Conservation (phyloP, 2,329 filamentous ascomycete species). For the Diplodia mutila region DNA sequence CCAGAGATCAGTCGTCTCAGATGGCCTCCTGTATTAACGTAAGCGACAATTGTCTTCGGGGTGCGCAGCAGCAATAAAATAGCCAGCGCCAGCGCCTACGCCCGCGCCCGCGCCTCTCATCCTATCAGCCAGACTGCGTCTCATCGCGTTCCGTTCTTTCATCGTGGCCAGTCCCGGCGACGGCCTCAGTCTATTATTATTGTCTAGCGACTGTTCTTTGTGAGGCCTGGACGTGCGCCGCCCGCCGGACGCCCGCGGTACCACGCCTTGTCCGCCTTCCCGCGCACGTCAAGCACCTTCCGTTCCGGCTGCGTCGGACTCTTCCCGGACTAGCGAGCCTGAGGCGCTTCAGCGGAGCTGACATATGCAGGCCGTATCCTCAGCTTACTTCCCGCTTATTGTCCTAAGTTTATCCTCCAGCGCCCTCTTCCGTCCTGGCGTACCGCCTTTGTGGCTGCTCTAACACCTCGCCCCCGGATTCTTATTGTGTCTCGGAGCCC, state of each 20-base stretch:
- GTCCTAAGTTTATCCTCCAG: not conserved
- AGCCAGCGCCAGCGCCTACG: not conserved
- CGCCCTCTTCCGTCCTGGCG: not conserved
- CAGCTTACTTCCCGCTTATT: slow-evolving; percentile 20
- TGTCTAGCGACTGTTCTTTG: slow-evolving; percentile 5
- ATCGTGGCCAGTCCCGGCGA: slow-evolving; percentile 17
- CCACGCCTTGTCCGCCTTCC: not conserved
- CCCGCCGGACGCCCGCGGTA: not conserved
- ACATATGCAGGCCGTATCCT: slow-evolving; percentile 23
- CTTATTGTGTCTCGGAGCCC: not conserved
- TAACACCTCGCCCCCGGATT: not conserved
- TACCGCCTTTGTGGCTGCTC: not conserved
- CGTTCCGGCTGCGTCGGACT: slow-evolving; percentile 2
- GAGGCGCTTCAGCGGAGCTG: slow-evolving; percentile 1
- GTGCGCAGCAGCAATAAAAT: not conserved
- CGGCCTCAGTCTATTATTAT: slow-evolving; percentile 14
- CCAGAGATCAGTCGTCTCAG: slow-evolving; percentile 20
- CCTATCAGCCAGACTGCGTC: not conserved
- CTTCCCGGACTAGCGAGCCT: slow-evolving; percentile 7
- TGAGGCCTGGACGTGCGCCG: slow-evolving; percentile 17
- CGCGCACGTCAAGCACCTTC: not conserved
- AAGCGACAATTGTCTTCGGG: slow-evolving; percentile 2
- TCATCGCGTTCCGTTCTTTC: slow-evolving; percentile 10
- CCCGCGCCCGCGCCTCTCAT: not conserved
- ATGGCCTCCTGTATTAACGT: slow-evolving; percentile 22